A percentile compares a stretch with the other conserved stretches of the same genome.
Conservation (phyloP, 2,329 filamentous ascomycete species). For the Intubia oerlemansii region DNA sequence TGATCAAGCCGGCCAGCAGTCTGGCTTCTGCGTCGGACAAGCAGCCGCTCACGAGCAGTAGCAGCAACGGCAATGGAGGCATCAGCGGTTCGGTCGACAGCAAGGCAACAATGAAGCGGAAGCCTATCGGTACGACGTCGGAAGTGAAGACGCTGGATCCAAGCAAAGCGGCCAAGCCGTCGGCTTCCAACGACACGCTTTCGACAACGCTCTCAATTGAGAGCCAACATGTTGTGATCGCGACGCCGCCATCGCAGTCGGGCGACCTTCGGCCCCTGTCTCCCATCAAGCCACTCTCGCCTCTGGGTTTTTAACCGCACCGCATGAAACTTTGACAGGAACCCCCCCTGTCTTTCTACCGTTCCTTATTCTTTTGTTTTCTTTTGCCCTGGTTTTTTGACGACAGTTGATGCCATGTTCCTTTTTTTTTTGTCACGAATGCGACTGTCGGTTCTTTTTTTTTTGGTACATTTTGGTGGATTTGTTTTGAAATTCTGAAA, state of each 20-base stretch:
- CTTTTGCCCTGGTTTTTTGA: neutral
- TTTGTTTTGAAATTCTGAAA: too few species aligned
- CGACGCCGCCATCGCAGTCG: conserved; percentile 13
- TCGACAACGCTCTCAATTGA: conserved; percentile 23
- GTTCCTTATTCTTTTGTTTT: neutral
- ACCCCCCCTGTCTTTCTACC: neutral
- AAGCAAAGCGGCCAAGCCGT: too few species aligned
- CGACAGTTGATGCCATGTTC: neutral
- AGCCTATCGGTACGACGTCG: conserved; percentile 9
- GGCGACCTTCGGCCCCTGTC: conserved; percentile 34
- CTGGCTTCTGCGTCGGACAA: too few species aligned
- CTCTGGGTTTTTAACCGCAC: conserved; percentile 29
- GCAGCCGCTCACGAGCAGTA: too few species aligned
- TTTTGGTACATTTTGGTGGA: neutral
- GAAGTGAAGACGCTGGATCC: conserved; percentile 22
- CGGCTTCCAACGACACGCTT: conserved; percentile 19
- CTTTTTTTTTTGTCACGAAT: neutral
- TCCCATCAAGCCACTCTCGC: conserved; percentile 44
- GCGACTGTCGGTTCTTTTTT: neutral
- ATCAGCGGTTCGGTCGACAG: too few species aligned
- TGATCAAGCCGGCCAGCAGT: conserved; percentile 17
- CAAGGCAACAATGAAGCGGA: neutral
- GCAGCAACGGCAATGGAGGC: too few species aligned
- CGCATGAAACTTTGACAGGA: too few species aligned
- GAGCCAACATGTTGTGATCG: conserved; percentile 16